Evolutionary conservation across 208 protist species (phyloP), one percentile per base, ranked within the genome.

Genomic region (Wallacemonas rigidus): DNA sequence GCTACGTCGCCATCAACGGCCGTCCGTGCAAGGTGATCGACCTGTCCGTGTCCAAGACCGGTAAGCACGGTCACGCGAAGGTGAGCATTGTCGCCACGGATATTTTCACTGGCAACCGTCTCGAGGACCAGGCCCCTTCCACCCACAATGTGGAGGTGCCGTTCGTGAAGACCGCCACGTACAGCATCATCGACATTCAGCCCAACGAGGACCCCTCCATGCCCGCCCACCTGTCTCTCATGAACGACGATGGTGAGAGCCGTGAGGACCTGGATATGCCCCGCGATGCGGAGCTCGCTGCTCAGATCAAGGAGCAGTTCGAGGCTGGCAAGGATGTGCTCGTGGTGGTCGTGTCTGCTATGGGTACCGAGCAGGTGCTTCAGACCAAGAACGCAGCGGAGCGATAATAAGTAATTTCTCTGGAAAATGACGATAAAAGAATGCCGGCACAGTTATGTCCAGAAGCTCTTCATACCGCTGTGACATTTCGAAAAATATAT

Each of bases 31-130:
- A 99, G 86, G 92, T 99, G 54, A 97, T 99, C 70, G 98, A 99
- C 74, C 95, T 98, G 78, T 98, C 94, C 57, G 99, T 98, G 35
- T 99, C 98, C 50, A 99, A 99, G 90, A 99, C 98, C 62, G 98
- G 98, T 72, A 99, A 99, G 90, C 98, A 99, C 87, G 98, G 98
- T 74, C 96, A 99, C 84, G 98, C 98, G 44, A 99, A 99, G 92
- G 98, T 98, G 54, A 92, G 98, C 77, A 97, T 99, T 79, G 92
- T 93, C 69, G 98, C 89, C 68, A 96, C 98, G 62, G 98, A 99
- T 79, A 98, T 99, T 75, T 99, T 99, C 90, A 99, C 95, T 63
- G 94, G 95, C 67, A 99, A 98, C 86, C 99, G 99, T 86, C 95
- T 98, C 71, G 98, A 99, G 88, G 98, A 99, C 68, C 90, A 99